Evolutionary conservation across 768 basidiomycete species (phyloP).

Genomic region (Lyophyllum decastes): DNA sequence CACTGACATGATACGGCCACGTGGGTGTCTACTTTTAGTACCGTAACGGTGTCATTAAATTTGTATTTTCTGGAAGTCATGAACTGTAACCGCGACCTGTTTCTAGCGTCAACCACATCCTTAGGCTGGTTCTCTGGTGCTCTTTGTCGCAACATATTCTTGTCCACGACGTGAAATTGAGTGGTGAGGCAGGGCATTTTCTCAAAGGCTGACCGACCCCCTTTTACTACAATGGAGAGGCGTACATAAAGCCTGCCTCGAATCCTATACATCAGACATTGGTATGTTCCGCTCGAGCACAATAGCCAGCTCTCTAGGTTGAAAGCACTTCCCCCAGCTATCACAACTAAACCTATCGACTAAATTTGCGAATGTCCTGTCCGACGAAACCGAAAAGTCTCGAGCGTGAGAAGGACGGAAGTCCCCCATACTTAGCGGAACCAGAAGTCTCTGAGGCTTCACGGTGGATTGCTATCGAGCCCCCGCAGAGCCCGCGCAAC

Average conservation of each 20-base stretch:
- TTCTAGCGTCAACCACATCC: not conserved
- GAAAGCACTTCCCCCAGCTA: not conserved
- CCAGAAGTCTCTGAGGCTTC: not conserved
- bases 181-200: not conserved
- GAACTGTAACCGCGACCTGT: not conserved
- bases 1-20: not conserved
- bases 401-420: not conserved
- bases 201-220: not conserved
- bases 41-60: not conserved
- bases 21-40: not conserved
- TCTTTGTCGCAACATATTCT: not conserved
- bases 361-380: not conserved
- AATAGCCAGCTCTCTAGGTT: not conserved
- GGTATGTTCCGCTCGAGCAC: not conserved
- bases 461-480: conserved; percentile 28
- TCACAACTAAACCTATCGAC: not conserved
- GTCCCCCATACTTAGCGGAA: conserved; percentile 1
- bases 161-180: not conserved
- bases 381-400: not conserved
- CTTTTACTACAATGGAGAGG: not conserved
- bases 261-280: not conserved
- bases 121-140: not conserved
- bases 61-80: not conserved
- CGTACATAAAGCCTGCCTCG: not conserved
- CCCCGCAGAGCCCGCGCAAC: conserved; percentile 11